phyloP scores from a whole-genome alignment of 805 yeast genomes.

The Metschnikowia bowlesiae region DNA sequence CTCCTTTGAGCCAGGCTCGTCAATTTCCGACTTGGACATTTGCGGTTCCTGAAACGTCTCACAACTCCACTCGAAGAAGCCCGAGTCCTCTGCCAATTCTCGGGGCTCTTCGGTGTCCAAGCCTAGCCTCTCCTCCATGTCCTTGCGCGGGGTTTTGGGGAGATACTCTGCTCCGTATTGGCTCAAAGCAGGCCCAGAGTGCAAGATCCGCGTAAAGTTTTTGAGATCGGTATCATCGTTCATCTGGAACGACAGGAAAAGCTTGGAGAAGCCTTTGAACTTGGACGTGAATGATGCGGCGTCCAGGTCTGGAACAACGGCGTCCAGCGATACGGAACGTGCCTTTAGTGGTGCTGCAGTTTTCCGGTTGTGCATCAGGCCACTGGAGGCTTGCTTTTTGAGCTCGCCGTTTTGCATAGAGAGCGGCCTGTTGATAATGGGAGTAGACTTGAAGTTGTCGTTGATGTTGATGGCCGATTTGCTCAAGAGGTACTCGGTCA shows the following conservation, averaged over 20 bases:
- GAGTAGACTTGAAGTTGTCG: slow-evolving; percentile 39
- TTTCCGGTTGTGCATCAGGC: slow-evolving; percentile 19
- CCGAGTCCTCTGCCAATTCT: slow-evolving; percentile 51
- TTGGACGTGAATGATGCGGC: slow-evolving; percentile 32
- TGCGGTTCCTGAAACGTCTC: slow-evolving; percentile 98
- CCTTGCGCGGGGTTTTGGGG: slow-evolving; percentile 58
- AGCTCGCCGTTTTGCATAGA: slow-evolving; percentile 9
- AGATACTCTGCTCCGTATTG: slow-evolving; percentile 41
- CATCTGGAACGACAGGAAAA: slow-evolving; percentile 36
- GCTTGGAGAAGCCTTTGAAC: slow-evolving; percentile 29
- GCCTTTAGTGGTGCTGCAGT: slow-evolving; percentile 26
- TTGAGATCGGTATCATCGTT: slow-evolving; percentile 39
- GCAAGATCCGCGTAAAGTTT: slow-evolving; percentile 33
- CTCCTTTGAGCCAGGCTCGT: slow-evolving; percentile 88
- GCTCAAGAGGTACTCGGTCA: slow-evolving; percentile 60
- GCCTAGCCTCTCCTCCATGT: slow-evolving; percentile 28
- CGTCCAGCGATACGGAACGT: slow-evolving; percentile 27
- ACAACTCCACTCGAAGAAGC: slow-evolving; percentile 68
- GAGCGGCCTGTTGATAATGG: slow-evolving; percentile 29
- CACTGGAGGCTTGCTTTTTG: slow-evolving; percentile 21
- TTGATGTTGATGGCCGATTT: slow-evolving; percentile 40
- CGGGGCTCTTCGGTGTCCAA: slow-evolving; percentile 24
- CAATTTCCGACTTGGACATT: slow-evolving; percentile 75
- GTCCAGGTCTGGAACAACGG: slow-evolving; percentile 24
- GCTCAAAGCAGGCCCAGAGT: slow-evolving; percentile 32